These are phyloP conservation scores for Ophiostoma himal-ulmi DNA, from an alignment of 2,329 filamentous ascomycete genomes.

Conservation along the genomic window DNA sequence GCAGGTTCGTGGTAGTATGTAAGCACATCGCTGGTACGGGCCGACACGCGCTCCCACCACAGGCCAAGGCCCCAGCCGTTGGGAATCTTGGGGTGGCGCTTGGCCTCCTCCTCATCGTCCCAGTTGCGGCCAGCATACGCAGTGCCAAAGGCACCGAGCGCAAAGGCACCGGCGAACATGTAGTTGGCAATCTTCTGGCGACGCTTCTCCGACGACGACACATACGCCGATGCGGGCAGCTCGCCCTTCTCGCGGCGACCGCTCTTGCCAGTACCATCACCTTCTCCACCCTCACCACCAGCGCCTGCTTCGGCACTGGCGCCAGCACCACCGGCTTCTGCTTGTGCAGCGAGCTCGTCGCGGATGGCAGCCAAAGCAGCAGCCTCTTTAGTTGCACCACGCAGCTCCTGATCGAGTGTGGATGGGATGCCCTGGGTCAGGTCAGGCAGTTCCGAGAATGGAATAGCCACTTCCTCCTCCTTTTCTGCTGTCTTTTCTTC, in stretches of 20 bases:
- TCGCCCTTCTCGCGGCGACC: constrained; percentile 56
- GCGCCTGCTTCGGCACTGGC: constrained; percentile 39
- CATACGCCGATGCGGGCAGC: constrained; percentile 72
- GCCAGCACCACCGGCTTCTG: constrained; percentile 22
- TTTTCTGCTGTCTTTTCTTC: constrained; percentile 24
- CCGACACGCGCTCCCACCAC: constrained; percentile 75
- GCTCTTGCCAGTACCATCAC: constrained; percentile 41
- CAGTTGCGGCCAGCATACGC: constrained; percentile 83
- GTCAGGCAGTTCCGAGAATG: constrained; percentile 71
- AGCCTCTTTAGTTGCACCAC: constrained; percentile 38
- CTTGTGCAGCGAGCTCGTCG: constrained; percentile 34
- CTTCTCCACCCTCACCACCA: constrained; percentile 45
- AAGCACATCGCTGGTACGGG: constrained; percentile 67
- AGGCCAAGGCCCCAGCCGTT: constrained; percentile 69
- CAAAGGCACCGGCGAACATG: constrained; percentile 58
- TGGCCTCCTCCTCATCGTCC: constrained; percentile 73
- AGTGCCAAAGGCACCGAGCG: constrained; percentile 51
- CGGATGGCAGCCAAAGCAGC: constrained; percentile 34
- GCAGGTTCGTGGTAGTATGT: constrained; percentile 95
- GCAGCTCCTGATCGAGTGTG: constrained; percentile 73
- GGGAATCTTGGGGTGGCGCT: constrained; percentile 60
- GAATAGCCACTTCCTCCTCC: constrained; percentile 35
- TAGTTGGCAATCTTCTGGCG: constrained; percentile 71
- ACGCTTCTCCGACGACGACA: constrained; percentile 83
- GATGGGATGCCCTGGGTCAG: constrained; percentile 93